Evolutionary conservation across 495 filamentous ascomycete species (phyloP), one percentile per base, ranked within the genome.

Genomic region (Hyaloscypha finlandica): DNA sequence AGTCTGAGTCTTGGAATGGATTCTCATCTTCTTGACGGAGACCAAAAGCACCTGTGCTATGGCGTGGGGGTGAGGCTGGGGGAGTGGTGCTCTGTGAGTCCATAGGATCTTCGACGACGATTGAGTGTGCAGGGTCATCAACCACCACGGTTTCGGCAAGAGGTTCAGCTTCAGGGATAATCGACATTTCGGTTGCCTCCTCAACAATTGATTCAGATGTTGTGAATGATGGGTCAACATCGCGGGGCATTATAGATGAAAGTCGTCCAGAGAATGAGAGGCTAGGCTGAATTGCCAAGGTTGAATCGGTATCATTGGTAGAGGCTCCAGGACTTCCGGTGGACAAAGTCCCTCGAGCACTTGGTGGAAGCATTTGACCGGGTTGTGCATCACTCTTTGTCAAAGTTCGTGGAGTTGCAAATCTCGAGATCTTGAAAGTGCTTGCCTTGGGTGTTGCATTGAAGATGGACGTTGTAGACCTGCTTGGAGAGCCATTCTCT

Each of bases 211-310:
- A 29, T 37, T 67, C 59, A 8, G 58, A 59, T 29, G 59, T 14
- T 12, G 48, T 37, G 16, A 83, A 70, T 9, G 77, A 73, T 2
- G 81, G 79, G 54, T 85, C 82, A 14, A 78, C 80, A 61, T 83
- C 74, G 14, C 83, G 72, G 35, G 83, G 82, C 22, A 84, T 67
- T 31, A 83, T 79, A 4, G 83, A 79, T 0, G 84, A 85, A 2
- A 84, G 76, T 9, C 83, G 75, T 3, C 82, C 82, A n/a, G 82
- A 78, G 67, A 86, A 86, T 20, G 42, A 58, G 22, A 68, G 25
- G 29, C 42, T 70, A 8, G 52, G 52, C n/a, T 59, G 55, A 33
- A 35, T 14, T 14, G 20, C 22, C 32, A 53, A 3, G 5, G 55
- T 51, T 33, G 51, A 60, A n/a, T 53, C 56, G 16, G 30, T 19